Base-by-base conservation (phyloP, 768 basidiomycete species). In the Auricularia cornea region DNA sequence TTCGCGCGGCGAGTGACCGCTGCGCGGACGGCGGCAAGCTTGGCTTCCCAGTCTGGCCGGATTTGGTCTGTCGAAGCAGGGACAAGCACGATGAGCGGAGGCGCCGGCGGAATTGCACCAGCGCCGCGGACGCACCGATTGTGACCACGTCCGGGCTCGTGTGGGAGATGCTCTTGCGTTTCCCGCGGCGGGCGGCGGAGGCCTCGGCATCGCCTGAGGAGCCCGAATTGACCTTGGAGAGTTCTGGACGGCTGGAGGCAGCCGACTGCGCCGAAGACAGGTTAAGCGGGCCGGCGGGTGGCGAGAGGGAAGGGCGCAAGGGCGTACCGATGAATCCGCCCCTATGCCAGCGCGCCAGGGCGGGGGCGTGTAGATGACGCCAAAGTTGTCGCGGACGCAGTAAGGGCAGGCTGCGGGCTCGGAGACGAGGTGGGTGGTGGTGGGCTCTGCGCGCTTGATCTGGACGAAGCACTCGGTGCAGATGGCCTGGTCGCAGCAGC, bases 381-480 rank as follows among this genome's bases (percentile, higher is more conserved):
- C 97, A 74, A 98, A 98, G 75, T 98, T 95, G 56, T 94, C 89
- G 75, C 98, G 96, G 33, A 98, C 92, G 69, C 97, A 99, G 72
- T 92, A 99, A 5, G 97, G 97, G 73, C 97, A 99, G 2, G 93
- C 91, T 16, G 96, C 94, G 2, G 94, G 94, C 70, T 99, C 97
- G 10, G 94, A 96, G 60, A 94, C 93, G 64, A 98, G 81, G 75
- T 98, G 95, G 0, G 94, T 98, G 6, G 93, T 81, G 0, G 94
- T 96, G 5, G 97, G 94, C 66, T 99, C 97, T 38, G 84, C 85
- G 62, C 97, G 89, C 79, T 98, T 98, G 77, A 99, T 98, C 77
- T 98, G 96, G 26, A 98, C 94, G 71, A 99, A 98, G 73, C 97
- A 99, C 76, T 99, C 97, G 40, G 97, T 98, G 73, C 97, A 99